Evolutionary conservation across 768 basidiomycete genomes (phyloP).

Genomic region (Kwoniella sp.): DNA sequence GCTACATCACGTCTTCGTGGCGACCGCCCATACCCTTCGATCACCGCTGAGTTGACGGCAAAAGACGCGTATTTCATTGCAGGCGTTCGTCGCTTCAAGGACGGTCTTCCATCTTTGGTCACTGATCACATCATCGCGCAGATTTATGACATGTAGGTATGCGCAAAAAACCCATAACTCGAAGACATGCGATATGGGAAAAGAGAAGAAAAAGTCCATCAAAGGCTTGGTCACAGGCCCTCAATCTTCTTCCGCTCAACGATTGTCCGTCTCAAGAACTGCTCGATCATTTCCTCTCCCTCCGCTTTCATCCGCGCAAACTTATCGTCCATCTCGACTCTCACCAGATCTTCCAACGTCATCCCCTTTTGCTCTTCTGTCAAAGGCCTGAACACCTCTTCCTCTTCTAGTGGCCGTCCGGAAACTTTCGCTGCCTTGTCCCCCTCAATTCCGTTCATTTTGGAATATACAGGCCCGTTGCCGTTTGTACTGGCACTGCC

Average conservation of each 20-base stretch:
- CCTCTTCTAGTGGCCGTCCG: background rate
- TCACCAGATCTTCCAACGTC: constrained; percentile 83
- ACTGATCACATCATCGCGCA: too few species aligned
- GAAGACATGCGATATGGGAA: too few species aligned
- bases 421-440: constrained; percentile 1
- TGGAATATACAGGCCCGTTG: too few species aligned
- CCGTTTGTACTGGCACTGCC: background rate
- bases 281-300: constrained; percentile 61
- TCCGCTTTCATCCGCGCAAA: constrained; percentile 65
- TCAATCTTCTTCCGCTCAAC: constrained; percentile 19
- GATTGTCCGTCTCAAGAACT: constrained; percentile 59
- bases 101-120: too few species aligned
- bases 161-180: too few species aligned
- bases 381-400: constrained; percentile 50
- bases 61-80: too few species aligned
- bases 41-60: too few species aligned
- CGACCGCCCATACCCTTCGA: too few species aligned
- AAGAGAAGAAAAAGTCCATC: too few species aligned
- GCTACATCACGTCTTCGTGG: too few species aligned
- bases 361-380: constrained; percentile 71
- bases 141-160: too few species aligned
- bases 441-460: constrained; percentile 1
- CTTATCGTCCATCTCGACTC: constrained; percentile 71
- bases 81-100: too few species aligned
- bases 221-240: background rate